phyloP scores from a whole-genome alignment of 2,329 filamentous ascomycete species.

The Phialocephala sp. region DNA sequence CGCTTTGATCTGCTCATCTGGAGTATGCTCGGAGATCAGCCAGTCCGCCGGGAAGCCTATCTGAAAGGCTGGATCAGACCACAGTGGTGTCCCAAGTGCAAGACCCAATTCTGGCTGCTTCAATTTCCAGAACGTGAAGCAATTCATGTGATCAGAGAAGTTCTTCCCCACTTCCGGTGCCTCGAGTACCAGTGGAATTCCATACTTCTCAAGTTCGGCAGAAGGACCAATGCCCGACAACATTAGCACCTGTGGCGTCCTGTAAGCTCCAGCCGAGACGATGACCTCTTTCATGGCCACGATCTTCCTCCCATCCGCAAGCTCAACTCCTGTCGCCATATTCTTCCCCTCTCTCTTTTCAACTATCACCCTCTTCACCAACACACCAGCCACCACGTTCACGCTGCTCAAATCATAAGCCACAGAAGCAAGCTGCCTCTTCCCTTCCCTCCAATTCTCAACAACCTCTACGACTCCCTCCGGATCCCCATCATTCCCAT shows the following conservation, averaged over 20 bases:
- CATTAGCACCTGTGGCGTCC: conserved; percentile 56
- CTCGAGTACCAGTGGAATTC: conserved; percentile 23
- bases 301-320: background rate
- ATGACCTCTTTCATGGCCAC: conserved; percentile 49
- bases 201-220: conserved; percentile 46
- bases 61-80: background rate
- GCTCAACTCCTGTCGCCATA: conserved; percentile 23
- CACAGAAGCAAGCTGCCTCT: conserved; percentile 22
- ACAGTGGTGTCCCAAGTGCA: background rate
- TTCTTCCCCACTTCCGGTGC: conserved; percentile 35
- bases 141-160: conserved; percentile 19
- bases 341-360: conserved; percentile 50
- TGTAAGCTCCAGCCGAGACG: conserved; percentile 53
- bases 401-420: conserved; percentile 36
- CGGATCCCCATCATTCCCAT: conserved; percentile 47
- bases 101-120: conserved; percentile 5
- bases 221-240: conserved; percentile 52
- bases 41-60: background rate
- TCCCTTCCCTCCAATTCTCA: conserved; percentile 45
- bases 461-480: conserved; percentile 45
- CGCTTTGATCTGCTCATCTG: background rate
- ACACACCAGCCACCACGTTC: conserved; percentile 37
- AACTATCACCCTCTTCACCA: conserved; percentile 32
- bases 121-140: conserved; percentile 25
- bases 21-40: background rate